Percentiles rank a stretch among this genome's conserved stretches.
phyloP scores from a whole-genome alignment of 179 eudicot genomes.

The Nepenthes alata region DNA sequence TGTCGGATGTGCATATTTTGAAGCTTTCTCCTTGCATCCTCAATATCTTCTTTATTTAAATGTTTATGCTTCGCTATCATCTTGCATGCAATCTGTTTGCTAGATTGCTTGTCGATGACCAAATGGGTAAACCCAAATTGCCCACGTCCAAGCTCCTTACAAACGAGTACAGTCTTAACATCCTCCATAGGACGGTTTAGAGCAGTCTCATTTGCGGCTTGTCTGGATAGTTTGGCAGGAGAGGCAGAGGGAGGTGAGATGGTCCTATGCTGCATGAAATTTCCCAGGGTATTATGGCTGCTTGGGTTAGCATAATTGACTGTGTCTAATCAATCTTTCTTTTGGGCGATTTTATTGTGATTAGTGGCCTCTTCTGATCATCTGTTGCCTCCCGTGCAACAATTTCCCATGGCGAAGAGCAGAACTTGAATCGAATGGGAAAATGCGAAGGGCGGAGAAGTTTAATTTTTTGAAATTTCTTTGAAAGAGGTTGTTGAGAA shows the following conservation, averaged over 20 bases:
- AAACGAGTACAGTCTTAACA: conserved; percentile 34
- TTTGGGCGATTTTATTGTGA: conserved; percentile 8
- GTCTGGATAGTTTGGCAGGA: conserved; percentile 18
- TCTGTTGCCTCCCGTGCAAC: conserved; percentile 34
- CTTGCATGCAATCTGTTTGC: conserved; percentile 61
- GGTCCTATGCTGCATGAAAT: conserved; percentile 10
- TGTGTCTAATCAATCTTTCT: conserved; percentile 8
- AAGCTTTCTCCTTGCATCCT: conserved; percentile 59
- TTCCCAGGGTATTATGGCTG: background rate
- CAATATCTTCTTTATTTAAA: conserved; percentile 57
- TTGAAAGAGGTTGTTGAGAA: no score
- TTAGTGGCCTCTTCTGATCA: conserved; percentile 17
- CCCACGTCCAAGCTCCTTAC: conserved; percentile 65
- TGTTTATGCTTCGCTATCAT: conserved; percentile 62
- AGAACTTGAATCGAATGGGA: conserved; percentile 1
- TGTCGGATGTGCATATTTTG: conserved; percentile 59
- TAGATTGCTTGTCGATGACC: conserved; percentile 40
- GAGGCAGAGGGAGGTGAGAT: conserved; percentile 19
- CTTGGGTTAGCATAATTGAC: background rate
- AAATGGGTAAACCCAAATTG: conserved; percentile 65
- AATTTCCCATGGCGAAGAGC: conserved; percentile 36
- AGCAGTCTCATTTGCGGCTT: conserved; percentile 33
- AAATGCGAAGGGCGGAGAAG: conserved; percentile 17
- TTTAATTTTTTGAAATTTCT: conserved; percentile 7
- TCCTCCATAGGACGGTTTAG: conserved; percentile 66